Conservation (phyloP, 495 filamentous ascomycete genomes). For the Barbatosphaeria neglecta region DNA sequence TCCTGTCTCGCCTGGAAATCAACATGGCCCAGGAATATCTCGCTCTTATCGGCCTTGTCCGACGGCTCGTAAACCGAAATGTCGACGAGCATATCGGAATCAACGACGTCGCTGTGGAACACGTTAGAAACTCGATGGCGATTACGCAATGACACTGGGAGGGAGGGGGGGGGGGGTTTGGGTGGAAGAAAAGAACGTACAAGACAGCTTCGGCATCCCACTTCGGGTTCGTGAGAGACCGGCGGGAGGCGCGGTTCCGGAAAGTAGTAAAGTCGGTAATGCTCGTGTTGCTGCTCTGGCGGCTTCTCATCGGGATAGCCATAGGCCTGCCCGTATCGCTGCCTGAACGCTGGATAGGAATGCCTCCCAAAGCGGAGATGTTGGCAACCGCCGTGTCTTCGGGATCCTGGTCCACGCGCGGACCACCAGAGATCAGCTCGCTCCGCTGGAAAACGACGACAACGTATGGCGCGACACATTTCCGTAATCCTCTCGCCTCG, state of each 20-base stretch:
- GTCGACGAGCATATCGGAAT: slow-evolving; percentile 82
- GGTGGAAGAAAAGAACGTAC: slow-evolving; percentile 41
- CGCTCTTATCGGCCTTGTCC: slow-evolving; percentile 52
- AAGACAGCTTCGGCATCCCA: slow-evolving; percentile 95
- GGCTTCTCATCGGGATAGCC: slow-evolving; percentile 90
- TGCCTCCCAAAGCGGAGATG: slow-evolving; percentile 36
- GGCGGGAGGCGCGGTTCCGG: slow-evolving; percentile 40
- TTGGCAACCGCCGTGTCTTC: slow-evolving; percentile 29
- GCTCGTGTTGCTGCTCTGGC: slow-evolving; percentile 90
- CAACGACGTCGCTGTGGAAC: slow-evolving; percentile 77
- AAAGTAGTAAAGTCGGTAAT: slow-evolving; percentile 57
- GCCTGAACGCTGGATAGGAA: slow-evolving; percentile 53
- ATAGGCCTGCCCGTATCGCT: slow-evolving; percentile 70
- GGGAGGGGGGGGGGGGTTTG: too few relatives aligned
- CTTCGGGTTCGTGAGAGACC: slow-evolving; percentile 72
- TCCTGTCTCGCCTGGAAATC: slow-evolving; percentile 56
- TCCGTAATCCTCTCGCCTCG: slow-evolving; percentile 70
- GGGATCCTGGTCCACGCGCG: slow-evolving; percentile 44
- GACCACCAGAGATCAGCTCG: slow-evolving; percentile 85
- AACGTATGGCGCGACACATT: slow-evolving; percentile 81
- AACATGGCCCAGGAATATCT: slow-evolving; percentile 87
- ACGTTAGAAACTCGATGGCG: slow-evolving; percentile 21
- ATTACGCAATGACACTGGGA: too few relatives aligned
- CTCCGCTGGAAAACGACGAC: slow-evolving; percentile 95
- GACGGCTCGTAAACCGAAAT: slow-evolving; percentile 85